Conservation (phyloP, 805 yeast genomes). For the Diddensiella caesifluorescens region DNA sequence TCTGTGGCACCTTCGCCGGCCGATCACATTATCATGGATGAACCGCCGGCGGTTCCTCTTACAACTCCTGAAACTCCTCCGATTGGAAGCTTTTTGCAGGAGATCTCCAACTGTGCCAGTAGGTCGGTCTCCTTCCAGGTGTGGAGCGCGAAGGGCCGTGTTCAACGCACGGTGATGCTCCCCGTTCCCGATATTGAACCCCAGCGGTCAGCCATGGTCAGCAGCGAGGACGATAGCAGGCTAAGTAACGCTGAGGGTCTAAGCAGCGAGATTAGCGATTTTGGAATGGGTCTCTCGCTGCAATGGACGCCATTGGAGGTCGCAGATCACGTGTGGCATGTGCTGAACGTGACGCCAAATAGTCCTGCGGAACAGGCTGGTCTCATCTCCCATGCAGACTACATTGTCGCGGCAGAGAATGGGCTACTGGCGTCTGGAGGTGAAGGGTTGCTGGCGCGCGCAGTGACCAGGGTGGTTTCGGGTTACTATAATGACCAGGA, state of each 20-base stretch:
- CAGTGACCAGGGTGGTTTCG: constrained; percentile 43
- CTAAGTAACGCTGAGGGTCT: constrained; percentile 16
- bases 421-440: constrained; percentile 86
- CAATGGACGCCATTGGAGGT: constrained; percentile 74
- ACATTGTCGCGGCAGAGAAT: constrained; percentile 80
- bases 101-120: constrained; percentile 38
- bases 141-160: constrained; percentile 80
- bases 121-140: constrained; percentile 51
- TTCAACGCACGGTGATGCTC: constrained; percentile 31
- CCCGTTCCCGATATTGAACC: constrained; percentile 15
- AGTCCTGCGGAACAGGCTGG: constrained; percentile 85
- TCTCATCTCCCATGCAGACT: constrained; percentile 78
- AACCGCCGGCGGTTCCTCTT: not conserved
- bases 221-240: not conserved
- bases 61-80: constrained; percentile 19
- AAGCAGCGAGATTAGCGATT: constrained; percentile 28
- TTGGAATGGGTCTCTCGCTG: constrained; percentile 56
- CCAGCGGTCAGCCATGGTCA: not conserved
- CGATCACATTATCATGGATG: not conserved
- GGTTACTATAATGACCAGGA: constrained; percentile 37
- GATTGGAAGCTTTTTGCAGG: constrained; percentile 34
- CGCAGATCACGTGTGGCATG: constrained; percentile 83
- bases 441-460: constrained; percentile 67
- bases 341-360: constrained; percentile 62
- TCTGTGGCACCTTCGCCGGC: not conserved